Evolutionary conservation across 371 early-diverging fungal genomes (phyloP).

Genomic region (Apophysomyces elegans): DNA sequence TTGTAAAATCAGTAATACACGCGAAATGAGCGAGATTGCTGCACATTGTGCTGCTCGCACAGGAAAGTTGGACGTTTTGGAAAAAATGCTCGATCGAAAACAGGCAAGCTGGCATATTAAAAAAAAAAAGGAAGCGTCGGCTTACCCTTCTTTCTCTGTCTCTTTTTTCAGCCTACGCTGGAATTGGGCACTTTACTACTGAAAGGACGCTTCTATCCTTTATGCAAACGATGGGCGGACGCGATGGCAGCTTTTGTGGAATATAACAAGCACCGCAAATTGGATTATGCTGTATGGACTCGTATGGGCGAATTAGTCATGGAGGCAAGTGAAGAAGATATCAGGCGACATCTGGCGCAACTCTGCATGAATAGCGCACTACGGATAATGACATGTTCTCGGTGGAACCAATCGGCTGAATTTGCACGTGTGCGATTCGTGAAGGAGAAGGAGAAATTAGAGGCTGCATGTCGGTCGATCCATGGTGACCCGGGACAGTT

Average conservation of each 20-base stretch:
- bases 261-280: constrained; percentile 37
- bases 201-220: constrained; percentile 36
- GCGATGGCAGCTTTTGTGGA: constrained; percentile 35
- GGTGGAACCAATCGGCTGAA: constrained; percentile 36
- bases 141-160: neutral
- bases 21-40: constrained; percentile 48
- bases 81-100: constrained; percentile 34
- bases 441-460: constrained; percentile 25
- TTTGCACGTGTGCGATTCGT: constrained; percentile 38
- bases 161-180: constrained; percentile 1
- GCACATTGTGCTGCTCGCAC: constrained; percentile 43
- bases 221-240: constrained; percentile 37
- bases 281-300: constrained; percentile 46
- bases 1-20: constrained; percentile 40
- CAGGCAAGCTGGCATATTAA: constrained; percentile 22
- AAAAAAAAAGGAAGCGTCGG: neutral
- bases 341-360: constrained; percentile 42
- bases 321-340: constrained; percentile 12
- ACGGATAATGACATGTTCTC: constrained; percentile 36
- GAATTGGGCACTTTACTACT: constrained; percentile 40
- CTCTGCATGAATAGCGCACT: constrained; percentile 39
- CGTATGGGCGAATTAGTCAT: constrained; percentile 16
- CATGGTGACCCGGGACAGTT: constrained; percentile 33
- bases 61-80: constrained; percentile 29
- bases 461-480: constrained; percentile 18